These are phyloP conservation scores for Lipomyces oligophaga DNA, from an alignment of 805 yeast species.

Conservation along the genomic window DNA sequence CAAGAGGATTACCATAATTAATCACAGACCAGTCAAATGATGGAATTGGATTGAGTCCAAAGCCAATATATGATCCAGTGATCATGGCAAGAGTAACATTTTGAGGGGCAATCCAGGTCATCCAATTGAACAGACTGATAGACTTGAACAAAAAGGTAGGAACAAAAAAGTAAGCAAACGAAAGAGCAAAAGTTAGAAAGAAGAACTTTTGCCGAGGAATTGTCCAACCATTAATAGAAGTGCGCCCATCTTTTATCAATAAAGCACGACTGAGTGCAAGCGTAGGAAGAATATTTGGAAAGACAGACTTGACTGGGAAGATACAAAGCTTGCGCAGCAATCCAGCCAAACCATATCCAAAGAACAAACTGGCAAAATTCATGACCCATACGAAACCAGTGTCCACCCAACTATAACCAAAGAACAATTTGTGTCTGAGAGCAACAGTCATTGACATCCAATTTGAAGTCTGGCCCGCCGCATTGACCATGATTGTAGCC, in stretches of 20 bases:
- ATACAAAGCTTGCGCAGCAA: constrained; percentile 55
- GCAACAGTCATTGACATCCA: constrained; percentile 10
- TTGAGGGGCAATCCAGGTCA: constrained; percentile 54
- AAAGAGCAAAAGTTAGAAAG: constrained; percentile 42
- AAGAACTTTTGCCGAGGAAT: constrained; percentile 52
- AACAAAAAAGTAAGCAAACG: constrained; percentile 54
- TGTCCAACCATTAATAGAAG: constrained; percentile 56
- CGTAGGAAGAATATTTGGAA: constrained; percentile 49
- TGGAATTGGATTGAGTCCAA: constrained; percentile 47
- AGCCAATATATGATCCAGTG: constrained; percentile 45
- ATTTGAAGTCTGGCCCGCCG: constrained; percentile 18
- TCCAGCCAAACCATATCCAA: constrained; percentile 67
- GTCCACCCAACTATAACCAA: constrained; percentile 23
- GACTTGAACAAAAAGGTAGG: constrained; percentile 62
- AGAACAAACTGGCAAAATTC: constrained; percentile 52
- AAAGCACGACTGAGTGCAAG: constrained; percentile 50
- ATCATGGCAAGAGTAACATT: constrained; percentile 47
- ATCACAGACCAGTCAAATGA: constrained; percentile 45
- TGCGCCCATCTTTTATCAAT: constrained; percentile 42
- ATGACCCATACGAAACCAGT: constrained; percentile 54
- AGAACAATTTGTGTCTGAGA: constrained; percentile 7
- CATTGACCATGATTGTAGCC: constrained; percentile 43
- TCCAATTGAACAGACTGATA: constrained; percentile 56
- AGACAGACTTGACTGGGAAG: constrained; percentile 46
- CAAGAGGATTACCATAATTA: constrained; percentile 41